Conservation (phyloP, 2,329 filamentous ascomycete species). For the Whalleya microplaca region DNA sequence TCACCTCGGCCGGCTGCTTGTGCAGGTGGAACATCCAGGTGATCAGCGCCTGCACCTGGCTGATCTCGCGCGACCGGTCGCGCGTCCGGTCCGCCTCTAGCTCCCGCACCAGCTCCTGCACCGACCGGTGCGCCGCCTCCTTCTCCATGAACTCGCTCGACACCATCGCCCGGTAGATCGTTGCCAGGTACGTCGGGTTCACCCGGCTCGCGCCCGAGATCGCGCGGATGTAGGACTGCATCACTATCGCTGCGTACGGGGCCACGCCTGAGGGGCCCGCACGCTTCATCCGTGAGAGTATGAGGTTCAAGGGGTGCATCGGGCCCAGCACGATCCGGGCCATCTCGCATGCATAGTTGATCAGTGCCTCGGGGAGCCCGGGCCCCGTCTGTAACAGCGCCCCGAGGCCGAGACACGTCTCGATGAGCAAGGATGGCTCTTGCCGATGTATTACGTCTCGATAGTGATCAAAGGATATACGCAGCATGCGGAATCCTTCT, state of each 20-base stretch:
- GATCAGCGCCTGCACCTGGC: conserved; percentile 11
- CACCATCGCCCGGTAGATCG: conserved; percentile 22
- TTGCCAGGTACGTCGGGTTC: conserved; percentile 21
- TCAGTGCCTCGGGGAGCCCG: conserved; percentile 13
- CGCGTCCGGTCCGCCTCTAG: neutral
- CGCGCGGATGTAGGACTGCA: conserved; percentile 13
- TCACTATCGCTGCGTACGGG: conserved; percentile 6
- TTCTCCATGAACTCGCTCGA: conserved; percentile 21
- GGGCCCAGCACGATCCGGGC: conserved; percentile 20
- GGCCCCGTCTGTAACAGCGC: conserved; percentile 16
- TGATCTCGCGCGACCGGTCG: conserved; percentile 1
- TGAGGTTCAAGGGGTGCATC: conserved; percentile 16
- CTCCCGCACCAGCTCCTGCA: conserved; percentile 12
- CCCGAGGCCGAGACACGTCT: conserved; percentile 21
- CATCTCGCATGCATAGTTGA: conserved; percentile 19
- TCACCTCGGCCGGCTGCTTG: conserved; percentile 16
- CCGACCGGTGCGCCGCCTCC: conserved; percentile 4
- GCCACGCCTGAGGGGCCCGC: conserved; percentile 4
- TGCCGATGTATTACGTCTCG: conserved; percentile 13
- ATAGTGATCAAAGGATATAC: conserved; percentile 22
- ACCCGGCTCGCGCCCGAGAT: conserved; percentile 10
- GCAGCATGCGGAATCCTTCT: conserved; percentile 24
- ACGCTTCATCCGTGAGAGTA: conserved; percentile 11
- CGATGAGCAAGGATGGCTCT: conserved; percentile 25
- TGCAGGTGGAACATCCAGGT: conserved; percentile 15